Evolutionary conservation across 2,329 filamentous ascomycete species (phyloP), one percentile per base, ranked within the genome.

Genomic region (Verticillium dahliae): DNA sequence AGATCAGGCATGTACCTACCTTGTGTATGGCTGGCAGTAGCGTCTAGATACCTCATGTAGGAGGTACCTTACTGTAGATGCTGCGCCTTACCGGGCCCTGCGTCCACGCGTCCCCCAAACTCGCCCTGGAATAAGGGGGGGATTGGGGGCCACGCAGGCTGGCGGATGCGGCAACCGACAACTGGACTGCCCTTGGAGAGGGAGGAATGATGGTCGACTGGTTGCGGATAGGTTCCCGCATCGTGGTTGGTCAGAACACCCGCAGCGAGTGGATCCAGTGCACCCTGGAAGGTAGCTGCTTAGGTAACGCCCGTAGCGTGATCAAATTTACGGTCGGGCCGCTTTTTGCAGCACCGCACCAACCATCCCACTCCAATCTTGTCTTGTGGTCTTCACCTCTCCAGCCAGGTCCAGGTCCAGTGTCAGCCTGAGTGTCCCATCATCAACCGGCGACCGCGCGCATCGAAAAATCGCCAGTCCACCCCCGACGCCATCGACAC

Each of bases 381-480:
- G 76, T 75, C 76, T 75, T 78, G 77, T 79, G 77, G 67, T 78
- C 77, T 78, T 80, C 78, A 80, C 74, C 70, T 80, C 79, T 72
- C 45, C 45, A 50, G 45, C 45, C 45, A 50, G 45, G 45, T 50
- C 45, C 45, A 50, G 45, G 45, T 50, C 45, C 45, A 50, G 45
- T 50, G 45, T 18, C 45, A 50, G 45, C 45, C n/a, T 50, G 15
- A 50, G 45, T 50, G 45, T 50, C 78, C 75, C 76, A 78, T 80
- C 76, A 78, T 78, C 75, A 76, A 75, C 70, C 70, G 76, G 77
- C 76, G 75, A 81, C 77, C 73, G 80, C 82, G 81, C 82, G 82
- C 82, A 85, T 85, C 81, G 68, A 71, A 83, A 83, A 81, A 83
- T 83, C 82, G 78, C 81, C 80, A 80, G 78, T 81, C 80, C 80